Evolutionary conservation across 768 basidiomycete genomes (phyloP).

Genomic region (Suillus occidentalis): DNA sequence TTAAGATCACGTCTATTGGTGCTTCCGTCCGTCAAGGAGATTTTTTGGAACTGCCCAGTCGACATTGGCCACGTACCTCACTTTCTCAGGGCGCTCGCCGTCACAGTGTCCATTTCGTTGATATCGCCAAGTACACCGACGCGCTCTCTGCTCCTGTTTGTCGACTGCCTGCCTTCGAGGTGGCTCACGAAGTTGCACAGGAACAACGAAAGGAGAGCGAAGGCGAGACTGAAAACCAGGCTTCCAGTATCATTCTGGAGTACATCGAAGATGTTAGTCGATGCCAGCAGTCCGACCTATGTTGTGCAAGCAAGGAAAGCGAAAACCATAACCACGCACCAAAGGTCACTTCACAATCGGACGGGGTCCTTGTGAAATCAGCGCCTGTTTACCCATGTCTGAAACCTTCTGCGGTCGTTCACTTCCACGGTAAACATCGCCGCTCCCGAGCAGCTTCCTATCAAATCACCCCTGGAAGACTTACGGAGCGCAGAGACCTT

Average conservation of each 20-base stretch:
- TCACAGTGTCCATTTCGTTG: background rate
- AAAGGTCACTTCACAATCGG: background rate
- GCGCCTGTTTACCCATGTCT: background rate
- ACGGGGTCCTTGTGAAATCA: background rate
- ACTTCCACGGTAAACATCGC: slow-evolving; percentile 5
- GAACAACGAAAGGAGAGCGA: background rate
- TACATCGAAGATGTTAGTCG: background rate
- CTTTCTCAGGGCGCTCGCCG: background rate
- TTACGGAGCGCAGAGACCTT: background rate
- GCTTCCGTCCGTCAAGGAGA: slow-evolving; percentile 7
- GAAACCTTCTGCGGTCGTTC: background rate
- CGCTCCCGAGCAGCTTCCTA: slow-evolving; percentile 3
- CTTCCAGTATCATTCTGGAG: background rate
- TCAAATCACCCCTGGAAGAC: background rate
- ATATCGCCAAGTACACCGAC: slow-evolving; percentile 1
- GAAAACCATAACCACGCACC: background rate
- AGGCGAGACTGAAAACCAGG: slow-evolving; percentile 1
- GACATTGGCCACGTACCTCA: background rate
- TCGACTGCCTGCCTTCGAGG: slow-evolving; percentile 1
- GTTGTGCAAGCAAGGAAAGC: background rate
- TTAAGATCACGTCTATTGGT: slow-evolving; percentile 8
- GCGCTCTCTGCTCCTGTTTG: background rate
- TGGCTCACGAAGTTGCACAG: background rate
- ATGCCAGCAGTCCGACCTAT: background rate
- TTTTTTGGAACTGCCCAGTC: slow-evolving; percentile 8